Evolutionary conservation across 2,329 filamentous ascomycete genomes (phyloP).

Genomic region (Fonsecaea pugnacius): DNA sequence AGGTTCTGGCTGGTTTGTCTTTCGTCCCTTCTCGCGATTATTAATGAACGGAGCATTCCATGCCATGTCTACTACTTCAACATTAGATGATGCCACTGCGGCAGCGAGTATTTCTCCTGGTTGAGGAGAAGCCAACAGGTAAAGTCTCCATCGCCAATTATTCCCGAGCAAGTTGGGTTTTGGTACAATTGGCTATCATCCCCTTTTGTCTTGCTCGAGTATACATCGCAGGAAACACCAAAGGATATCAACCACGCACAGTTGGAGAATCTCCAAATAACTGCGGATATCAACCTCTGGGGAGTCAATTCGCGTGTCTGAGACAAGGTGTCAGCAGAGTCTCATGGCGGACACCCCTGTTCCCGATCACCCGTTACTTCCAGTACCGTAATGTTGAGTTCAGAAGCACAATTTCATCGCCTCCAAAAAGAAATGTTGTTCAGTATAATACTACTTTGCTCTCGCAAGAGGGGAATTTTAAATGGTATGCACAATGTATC

Average conservation of each 20-base stretch:
- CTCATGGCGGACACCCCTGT: slow-evolving; percentile 7
- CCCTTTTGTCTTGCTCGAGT: background rate
- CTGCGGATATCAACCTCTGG: background rate
- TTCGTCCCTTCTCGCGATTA: background rate
- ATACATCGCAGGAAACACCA: background rate
- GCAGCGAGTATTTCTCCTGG: too few species aligned
- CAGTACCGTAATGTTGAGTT: slow-evolving; percentile 6
- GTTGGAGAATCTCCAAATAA: background rate
- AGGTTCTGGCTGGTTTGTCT: background rate
- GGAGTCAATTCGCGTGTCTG: background rate
- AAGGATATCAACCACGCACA: background rate
- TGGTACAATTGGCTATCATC: background rate
- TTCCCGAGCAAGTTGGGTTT: background rate
- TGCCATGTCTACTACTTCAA: background rate
- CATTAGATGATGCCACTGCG: background rate
- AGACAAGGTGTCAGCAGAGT: slow-evolving; percentile 12
- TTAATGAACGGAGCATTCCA: background rate
- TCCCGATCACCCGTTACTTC: background rate
- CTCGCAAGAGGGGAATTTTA: too few species aligned
- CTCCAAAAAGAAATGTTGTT: background rate
- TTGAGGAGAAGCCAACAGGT: too few species aligned
- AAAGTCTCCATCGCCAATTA: too few species aligned
- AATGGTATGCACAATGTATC: slow-evolving; percentile 7
- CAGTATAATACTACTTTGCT: background rate
- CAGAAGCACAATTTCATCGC: background rate